Evolutionary conservation across 2,329 filamentous ascomycete species (phyloP).

Genomic region (Aplosporella prunicola): DNA sequence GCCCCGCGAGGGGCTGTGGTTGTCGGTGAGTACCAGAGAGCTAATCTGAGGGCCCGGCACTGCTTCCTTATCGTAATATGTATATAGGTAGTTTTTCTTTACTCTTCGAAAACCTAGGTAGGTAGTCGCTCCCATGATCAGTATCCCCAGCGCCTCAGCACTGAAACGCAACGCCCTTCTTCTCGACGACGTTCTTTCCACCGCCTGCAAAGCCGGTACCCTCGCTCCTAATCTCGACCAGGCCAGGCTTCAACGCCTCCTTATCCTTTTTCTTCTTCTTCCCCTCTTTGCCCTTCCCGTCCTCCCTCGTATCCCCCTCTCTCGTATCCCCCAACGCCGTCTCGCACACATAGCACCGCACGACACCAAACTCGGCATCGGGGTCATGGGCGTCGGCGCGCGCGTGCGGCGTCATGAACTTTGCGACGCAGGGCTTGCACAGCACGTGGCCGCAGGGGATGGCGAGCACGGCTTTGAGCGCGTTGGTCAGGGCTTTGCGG

Average conservation of each 20-base stretch:
- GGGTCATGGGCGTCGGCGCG: constrained; percentile 50
- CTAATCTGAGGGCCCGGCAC: constrained; percentile 10
- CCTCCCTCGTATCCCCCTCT: constrained; percentile 62
- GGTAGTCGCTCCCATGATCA: no score
- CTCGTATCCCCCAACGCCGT: no score
- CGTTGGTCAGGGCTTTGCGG: constrained; percentile 71
- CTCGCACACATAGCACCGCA: constrained; percentile 82
- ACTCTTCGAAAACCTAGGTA: not conserved
- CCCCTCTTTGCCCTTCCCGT: constrained; percentile 65
- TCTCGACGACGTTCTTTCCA: constrained; percentile 75
- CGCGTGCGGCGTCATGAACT: constrained; percentile 55
- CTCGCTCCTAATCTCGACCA: constrained; percentile 81
- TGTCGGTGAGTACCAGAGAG: constrained; percentile 11
- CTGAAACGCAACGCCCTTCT: constrained; percentile 70
- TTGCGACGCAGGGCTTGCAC: constrained; percentile 73
- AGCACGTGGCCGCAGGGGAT: constrained; percentile 88
- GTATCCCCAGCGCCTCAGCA: no score
- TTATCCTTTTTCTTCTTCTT: constrained; percentile 69
- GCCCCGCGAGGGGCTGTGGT: not conserved
- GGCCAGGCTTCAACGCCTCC: constrained; percentile 62
- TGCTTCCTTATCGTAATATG: not conserved
- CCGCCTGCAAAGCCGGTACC: constrained; percentile 87
- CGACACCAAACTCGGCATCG: constrained; percentile 34
- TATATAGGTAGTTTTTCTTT: not conserved
- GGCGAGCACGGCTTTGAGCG: constrained; percentile 70